These are phyloP conservation scores for Plasmodium gaboni DNA, from an alignment of 169 alveolate species.

Conservation along the genomic window DNA sequence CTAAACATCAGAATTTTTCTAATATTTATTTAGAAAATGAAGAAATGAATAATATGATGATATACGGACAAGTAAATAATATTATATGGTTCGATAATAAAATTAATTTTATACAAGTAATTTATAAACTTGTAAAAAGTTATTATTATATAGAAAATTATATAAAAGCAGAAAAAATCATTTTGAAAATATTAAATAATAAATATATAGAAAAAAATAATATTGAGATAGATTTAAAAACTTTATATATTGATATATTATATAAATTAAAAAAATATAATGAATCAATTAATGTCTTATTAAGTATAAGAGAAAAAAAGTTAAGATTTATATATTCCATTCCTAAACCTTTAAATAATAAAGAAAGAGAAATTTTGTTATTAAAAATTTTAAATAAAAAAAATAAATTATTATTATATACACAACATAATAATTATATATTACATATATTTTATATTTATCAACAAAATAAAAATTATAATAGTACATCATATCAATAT, in stretches of 20 bases:
- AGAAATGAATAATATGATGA: too few species aligned
- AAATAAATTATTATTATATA: slow-evolving; percentile 55
- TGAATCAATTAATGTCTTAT: slow-evolving; percentile 44
- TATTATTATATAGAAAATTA: slow-evolving; percentile 48
- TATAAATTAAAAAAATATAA: slow-evolving; percentile 54
- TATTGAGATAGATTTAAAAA: slow-evolving; percentile 61
- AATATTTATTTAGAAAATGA: too few species aligned
- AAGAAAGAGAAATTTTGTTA: slow-evolving; percentile 56
- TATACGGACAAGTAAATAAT: neutral
- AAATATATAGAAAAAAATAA: slow-evolving; percentile 23
- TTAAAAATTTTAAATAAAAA: slow-evolving; percentile 45
- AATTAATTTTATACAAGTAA: slow-evolving; percentile 8
- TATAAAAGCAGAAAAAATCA: slow-evolving; percentile 51
- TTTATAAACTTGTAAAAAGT: slow-evolving; percentile 50
- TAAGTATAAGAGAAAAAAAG: slow-evolving; percentile 65
- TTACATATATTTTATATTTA: slow-evolving; percentile 55
- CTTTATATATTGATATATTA: slow-evolving; percentile 40
- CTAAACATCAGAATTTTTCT: too few species aligned
- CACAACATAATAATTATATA: slow-evolving; percentile 56
- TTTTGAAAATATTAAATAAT: slow-evolving; percentile 30
- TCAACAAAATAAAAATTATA: slow-evolving; percentile 15
- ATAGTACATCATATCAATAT: slow-evolving; percentile 11
- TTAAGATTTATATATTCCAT: slow-evolving; percentile 48
- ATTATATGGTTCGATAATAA: slow-evolving; percentile 6
- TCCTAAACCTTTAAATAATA: slow-evolving; percentile 66